A percentile compares a stretch with the other conserved stretches of the same genome.
These are phyloP conservation scores for Penicillium sp. DNA, from an alignment of 2,329 filamentous ascomycete species.

Conservation along the genomic window DNA sequence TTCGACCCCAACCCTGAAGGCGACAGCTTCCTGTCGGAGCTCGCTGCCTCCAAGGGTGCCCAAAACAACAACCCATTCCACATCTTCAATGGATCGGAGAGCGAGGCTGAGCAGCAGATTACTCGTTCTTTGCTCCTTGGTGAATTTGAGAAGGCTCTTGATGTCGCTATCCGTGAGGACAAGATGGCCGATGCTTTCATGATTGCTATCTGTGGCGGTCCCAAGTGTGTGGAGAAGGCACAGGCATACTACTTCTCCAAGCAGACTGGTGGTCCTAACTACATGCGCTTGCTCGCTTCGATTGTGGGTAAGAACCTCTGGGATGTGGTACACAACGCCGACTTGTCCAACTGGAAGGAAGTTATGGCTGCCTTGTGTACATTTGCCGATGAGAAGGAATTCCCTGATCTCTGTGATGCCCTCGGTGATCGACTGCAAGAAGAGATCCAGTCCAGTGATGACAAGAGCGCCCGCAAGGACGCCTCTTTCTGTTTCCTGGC, in stretches of 20 bases:
- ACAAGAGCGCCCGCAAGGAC: constrained; percentile 69
- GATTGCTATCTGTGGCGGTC: constrained; percentile 94
- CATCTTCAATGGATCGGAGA: constrained; percentile 81
- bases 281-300: constrained; percentile 84
- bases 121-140: constrained; percentile 87
- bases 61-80: constrained; percentile 95
- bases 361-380: constrained; percentile 95
- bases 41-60: constrained; percentile 84
- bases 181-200: constrained; percentile 95
- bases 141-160: constrained; percentile 85
- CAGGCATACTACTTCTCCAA: constrained; percentile 87
- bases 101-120: constrained; percentile 79
- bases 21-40: constrained; percentile 82
- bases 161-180: constrained; percentile 84
- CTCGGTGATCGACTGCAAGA: constrained; percentile 89
- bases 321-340: constrained; percentile 97
- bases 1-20: constrained; percentile 73
- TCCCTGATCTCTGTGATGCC: constrained; percentile 91
- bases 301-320: constrained; percentile 96
- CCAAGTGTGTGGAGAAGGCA: constrained; percentile 90
- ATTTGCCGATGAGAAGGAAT: constrained; percentile 87
- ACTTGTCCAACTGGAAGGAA: constrained; percentile 93
- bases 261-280: constrained; percentile 82
- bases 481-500: constrained; percentile 96
- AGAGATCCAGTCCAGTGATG: constrained; percentile 56